A percentile compares a stretch with the other conserved stretches of the same genome.
These are phyloP conservation scores for Astragalus glycyphyllos DNA, from an alignment of 306 rosid genomes.

Conservation along the genomic window DNA sequence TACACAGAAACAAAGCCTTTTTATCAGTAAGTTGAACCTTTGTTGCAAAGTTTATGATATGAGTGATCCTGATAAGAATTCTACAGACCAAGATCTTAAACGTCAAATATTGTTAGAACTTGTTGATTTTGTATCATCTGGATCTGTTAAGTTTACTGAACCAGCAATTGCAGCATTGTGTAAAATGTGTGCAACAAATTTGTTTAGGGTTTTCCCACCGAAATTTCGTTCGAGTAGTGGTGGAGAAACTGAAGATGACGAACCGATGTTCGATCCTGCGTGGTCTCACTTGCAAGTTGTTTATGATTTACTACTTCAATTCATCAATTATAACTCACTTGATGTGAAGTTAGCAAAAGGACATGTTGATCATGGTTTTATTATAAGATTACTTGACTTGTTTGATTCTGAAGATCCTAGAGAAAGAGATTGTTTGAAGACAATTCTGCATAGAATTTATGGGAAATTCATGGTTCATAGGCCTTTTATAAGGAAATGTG, in stretches of 20 bases:
- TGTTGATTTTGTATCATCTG: slow-evolving; percentile 91
- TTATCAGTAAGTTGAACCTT: slow-evolving; percentile 83
- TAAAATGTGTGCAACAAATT: slow-evolving; percentile 86
- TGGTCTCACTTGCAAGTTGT: slow-evolving; percentile 93
- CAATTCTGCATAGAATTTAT: slow-evolving; percentile 88
- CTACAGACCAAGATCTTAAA: slow-evolving; percentile 71
- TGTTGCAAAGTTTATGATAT: slow-evolving; percentile 80
- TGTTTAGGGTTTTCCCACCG: slow-evolving; percentile 95
- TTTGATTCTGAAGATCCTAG: slow-evolving; percentile 98
- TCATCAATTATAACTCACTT: slow-evolving; percentile 73
- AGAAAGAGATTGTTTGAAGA: slow-evolving; percentile 97
- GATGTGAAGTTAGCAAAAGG: slow-evolving; percentile 84
- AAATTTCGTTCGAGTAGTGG: slow-evolving; percentile 74
- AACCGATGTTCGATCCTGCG: slow-evolving; percentile 96
- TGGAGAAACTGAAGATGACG: slow-evolving; percentile 91
- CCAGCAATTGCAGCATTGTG: slow-evolving; percentile 82
- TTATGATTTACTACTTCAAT: slow-evolving; percentile 89
- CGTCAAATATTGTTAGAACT: slow-evolving; percentile 83
- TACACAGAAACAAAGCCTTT: slow-evolving; percentile 84
- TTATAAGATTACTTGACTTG: slow-evolving; percentile 85
- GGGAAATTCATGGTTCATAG: slow-evolving; percentile 98
- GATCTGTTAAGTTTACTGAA: slow-evolving; percentile 87
- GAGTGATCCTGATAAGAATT: slow-evolving; percentile 66
- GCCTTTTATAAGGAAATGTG: slow-evolving; percentile 85
- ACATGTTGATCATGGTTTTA: slow-evolving; percentile 81